Evolutionary conservation across 2,329 filamentous ascomycete genomes (phyloP).

Genomic region (Colletotrichum musicola): DNA sequence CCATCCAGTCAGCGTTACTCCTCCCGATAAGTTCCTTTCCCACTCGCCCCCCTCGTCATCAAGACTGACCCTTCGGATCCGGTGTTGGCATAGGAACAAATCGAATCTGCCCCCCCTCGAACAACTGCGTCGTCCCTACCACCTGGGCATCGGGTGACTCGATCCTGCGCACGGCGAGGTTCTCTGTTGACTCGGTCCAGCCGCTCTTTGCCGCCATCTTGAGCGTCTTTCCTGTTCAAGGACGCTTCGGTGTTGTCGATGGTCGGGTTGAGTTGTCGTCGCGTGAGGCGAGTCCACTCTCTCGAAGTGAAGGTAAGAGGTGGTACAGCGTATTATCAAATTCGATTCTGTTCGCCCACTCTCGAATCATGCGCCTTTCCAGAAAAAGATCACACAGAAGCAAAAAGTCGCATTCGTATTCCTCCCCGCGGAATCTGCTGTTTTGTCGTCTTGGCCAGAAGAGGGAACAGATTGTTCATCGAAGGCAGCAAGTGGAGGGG

Average conservation of each 20-base stretch:
- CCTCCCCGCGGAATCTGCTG: conserved; percentile 31
- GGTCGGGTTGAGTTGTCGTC: conserved; percentile 2
- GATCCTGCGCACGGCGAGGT: conserved; percentile 39
- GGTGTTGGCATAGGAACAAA: conserved; percentile 47
- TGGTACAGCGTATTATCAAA: too few relatives aligned
- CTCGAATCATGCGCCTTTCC: conserved; percentile 9
- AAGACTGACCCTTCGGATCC: conserved; percentile 46
- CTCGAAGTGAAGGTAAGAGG: not conserved
- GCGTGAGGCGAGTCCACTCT: not conserved
- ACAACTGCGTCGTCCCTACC: conserved; percentile 44
- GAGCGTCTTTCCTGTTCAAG: conserved; percentile 18
- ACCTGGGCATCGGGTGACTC: conserved; percentile 42
- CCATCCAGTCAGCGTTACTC: conserved; percentile 12
- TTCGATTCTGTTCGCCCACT: too few relatives aligned
- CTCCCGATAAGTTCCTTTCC: not conserved
- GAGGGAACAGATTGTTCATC: not conserved
- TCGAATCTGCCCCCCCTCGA: conserved; percentile 40
- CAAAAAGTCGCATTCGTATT: conserved; percentile 28
- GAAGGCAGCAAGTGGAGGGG: conserved; percentile 9
- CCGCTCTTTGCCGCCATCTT: conserved; percentile 38
- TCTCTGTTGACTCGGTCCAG: conserved; percentile 42
- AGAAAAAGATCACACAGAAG: not conserved
- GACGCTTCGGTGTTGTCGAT: not conserved
- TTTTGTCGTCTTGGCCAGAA: conserved; percentile 7
- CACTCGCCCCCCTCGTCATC: too few relatives aligned